phyloP scores from a whole-genome alignment of 1,284 basidiomycete genomes.

The Malassezia yamatoensis region DNA sequence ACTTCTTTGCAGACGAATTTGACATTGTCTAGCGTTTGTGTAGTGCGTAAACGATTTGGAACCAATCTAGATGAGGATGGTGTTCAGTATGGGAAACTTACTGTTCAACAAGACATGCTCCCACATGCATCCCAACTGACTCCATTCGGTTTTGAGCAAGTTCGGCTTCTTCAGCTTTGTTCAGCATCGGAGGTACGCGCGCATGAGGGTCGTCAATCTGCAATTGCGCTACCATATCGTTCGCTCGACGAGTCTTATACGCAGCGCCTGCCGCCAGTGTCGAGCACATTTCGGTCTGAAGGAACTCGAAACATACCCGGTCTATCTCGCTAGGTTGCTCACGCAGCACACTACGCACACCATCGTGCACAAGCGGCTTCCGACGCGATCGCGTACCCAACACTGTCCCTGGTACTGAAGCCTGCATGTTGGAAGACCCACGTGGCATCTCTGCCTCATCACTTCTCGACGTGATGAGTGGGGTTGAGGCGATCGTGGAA shows the following conservation, averaged over 20 bases:
- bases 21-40: conserved; percentile 75
- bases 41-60: conserved; percentile 63
- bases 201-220: conserved; percentile 6
- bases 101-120: conserved; percentile 74
- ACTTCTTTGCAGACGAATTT: conserved; percentile 94
- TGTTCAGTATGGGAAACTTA: conserved; percentile 48
- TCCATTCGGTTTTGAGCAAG: conserved; percentile 64
- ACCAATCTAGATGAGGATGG: conserved; percentile 55
- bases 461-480: background rate
- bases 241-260: conserved; percentile 6
- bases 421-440: conserved; percentile 2
- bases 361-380: background rate
- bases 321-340: background rate
- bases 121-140: conserved; percentile 73
- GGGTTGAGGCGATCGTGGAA: conserved; percentile 10
- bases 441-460: background rate
- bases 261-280: conserved; percentile 7
- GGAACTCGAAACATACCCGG: conserved; percentile 1
- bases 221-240: conserved; percentile 13
- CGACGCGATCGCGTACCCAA: background rate
- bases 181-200: conserved; percentile 9
- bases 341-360: background rate
- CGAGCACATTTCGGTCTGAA: conserved; percentile 5
- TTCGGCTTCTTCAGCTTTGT: conserved; percentile 8
- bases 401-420: background rate